Percentiles rank a stretch among this genome's conserved stretches.
phyloP scores from a whole-genome alignment of 2,329 filamentous ascomycete genomes.

The Fonsecaea multimorphosa region DNA sequence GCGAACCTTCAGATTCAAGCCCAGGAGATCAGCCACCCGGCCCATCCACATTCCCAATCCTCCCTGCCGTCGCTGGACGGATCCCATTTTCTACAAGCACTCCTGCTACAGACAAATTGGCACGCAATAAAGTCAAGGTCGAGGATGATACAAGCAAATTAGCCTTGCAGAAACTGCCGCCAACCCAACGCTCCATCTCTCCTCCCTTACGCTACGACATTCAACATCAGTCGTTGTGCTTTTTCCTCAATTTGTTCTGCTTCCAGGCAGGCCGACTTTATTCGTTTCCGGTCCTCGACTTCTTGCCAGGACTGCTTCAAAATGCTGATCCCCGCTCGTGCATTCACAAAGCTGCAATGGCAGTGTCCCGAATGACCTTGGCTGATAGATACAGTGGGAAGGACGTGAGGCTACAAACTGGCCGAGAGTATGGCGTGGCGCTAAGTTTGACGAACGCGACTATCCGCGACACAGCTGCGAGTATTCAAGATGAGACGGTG shows the following conservation, averaged over 20 bases:
- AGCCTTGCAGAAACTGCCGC: slow-evolving; percentile 9
- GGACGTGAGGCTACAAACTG: slow-evolving; percentile 35
- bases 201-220: slow-evolving; percentile 37
- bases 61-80: not conserved
- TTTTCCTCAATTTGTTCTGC: slow-evolving; percentile 39
- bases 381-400: slow-evolving; percentile 38
- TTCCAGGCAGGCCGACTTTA: slow-evolving; percentile 37
- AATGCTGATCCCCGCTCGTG: slow-evolving; percentile 25
- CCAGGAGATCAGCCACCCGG: not conserved
- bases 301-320: slow-evolving; percentile 34
- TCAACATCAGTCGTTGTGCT: slow-evolving; percentile 38
- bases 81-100: not conserved
- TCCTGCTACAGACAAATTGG: not conserved
- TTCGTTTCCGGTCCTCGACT: slow-evolving; percentile 38
- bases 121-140: slow-evolving; percentile 18
- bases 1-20: not conserved
- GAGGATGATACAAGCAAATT: slow-evolving; percentile 12
- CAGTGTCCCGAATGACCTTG: slow-evolving; percentile 38
- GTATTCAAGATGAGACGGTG: slow-evolving; percentile 37
- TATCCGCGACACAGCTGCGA: slow-evolving; percentile 29
- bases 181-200: slow-evolving; percentile 24
- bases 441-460: slow-evolving; percentile 30
- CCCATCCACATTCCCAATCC: slow-evolving; percentile 8
- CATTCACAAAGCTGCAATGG: slow-evolving; percentile 32
- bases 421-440: slow-evolving; percentile 35